A percentile compares a stretch with the other conserved stretches of the same genome.
These are phyloP conservation scores for Yamadazyma scolyti DNA, from an alignment of 805 yeast species.

Conservation along the genomic window DNA sequence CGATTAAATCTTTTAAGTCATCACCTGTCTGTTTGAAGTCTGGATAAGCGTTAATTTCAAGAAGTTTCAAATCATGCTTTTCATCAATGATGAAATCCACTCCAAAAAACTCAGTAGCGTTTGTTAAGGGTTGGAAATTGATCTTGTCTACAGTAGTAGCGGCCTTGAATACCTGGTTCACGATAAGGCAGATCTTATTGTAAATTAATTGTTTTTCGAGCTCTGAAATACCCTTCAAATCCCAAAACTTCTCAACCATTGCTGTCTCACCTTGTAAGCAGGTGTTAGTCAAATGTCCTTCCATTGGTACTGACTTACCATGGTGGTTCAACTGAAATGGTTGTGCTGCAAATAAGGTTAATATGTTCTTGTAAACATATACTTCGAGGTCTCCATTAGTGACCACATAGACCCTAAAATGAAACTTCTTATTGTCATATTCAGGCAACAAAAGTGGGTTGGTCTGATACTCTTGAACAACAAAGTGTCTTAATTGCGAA, in stretches of 20 bases:
- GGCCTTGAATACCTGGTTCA: constrained; percentile 72
- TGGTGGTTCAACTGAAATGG: constrained; percentile 22
- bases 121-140: constrained; percentile 76
- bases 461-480: constrained; percentile 76
- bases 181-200: constrained; percentile 54
- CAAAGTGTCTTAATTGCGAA: constrained; percentile 85
- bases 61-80: constrained; percentile 50
- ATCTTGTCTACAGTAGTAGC: constrained; percentile 77
- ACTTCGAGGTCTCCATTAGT: constrained; percentile 73
- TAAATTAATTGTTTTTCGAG: constrained; percentile 41
- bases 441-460: constrained; percentile 63
- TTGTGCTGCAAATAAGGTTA: constrained; percentile 72
- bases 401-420: constrained; percentile 79
- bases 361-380: constrained; percentile 73
- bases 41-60: constrained; percentile 92
- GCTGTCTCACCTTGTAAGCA: constrained; percentile 67
- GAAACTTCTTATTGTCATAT: constrained; percentile 75
- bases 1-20: constrained; percentile 61
- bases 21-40: constrained; percentile 95
- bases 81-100: constrained; percentile 77
- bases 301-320: constrained; percentile 40
- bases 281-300: constrained; percentile 89
- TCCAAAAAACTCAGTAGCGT: constrained; percentile 86
- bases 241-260: constrained; percentile 64
- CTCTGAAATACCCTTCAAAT: constrained; percentile 40